These are phyloP conservation scores for Senna siamea DNA, from an alignment of 306 rosid genomes.

Conservation along the genomic window DNA sequence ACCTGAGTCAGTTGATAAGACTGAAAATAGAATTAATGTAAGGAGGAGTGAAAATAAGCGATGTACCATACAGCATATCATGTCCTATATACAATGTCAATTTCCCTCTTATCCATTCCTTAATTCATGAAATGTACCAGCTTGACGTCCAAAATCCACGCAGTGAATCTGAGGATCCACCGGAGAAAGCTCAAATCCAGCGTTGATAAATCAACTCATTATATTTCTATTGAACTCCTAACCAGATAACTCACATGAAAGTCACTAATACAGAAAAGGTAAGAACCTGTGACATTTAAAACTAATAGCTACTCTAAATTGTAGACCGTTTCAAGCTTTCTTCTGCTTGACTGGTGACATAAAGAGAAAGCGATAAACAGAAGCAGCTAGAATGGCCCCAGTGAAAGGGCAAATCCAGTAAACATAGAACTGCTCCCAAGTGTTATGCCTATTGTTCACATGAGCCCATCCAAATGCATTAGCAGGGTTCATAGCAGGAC, in stretches of 20 bases:
- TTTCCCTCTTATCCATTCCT: not conserved
- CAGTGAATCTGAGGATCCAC: not conserved
- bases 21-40: not conserved
- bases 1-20: not conserved
- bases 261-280: not conserved
- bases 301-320: too few relatives aligned
- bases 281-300: too few relatives aligned
- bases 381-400: constrained; percentile 59
- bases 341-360: constrained; percentile 57
- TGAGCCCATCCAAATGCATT: constrained; percentile 83
- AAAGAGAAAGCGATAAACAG: constrained; percentile 43
- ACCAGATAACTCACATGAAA: not conserved
- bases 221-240: too few relatives aligned
- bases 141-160: not conserved
- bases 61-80: not conserved
- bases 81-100: not conserved
- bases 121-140: not conserved
- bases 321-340: constrained; percentile 60
- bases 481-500: constrained; percentile 81
- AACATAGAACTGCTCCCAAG: constrained; percentile 67
- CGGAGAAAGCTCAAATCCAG: too few relatives aligned
- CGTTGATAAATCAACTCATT: too few relatives aligned
- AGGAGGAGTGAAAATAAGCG: too few relatives aligned
- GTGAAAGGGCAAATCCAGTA: constrained; percentile 64
- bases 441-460: constrained; percentile 51